Evolutionary conservation across 2,329 filamentous ascomycete genomes (phyloP).

Genomic region (Penicillium sp.): DNA sequence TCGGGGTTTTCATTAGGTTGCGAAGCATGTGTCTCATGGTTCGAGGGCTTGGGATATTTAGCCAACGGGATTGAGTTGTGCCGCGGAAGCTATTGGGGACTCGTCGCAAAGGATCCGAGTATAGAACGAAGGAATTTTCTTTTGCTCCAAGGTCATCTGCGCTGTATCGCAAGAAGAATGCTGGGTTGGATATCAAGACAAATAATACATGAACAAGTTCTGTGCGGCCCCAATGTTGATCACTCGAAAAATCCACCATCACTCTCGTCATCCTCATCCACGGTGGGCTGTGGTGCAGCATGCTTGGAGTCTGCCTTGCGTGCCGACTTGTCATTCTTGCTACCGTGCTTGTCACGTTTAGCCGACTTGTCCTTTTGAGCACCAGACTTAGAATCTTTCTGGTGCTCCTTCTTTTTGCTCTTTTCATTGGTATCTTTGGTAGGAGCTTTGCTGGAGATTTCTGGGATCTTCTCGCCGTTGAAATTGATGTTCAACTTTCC

Average conservation of each 20-base stretch:
- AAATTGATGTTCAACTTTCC: slow-evolving; percentile 38
- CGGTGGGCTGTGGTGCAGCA: slow-evolving; percentile 12
- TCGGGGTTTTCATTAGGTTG: too few relatives aligned
- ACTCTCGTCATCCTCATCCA: slow-evolving; percentile 28
- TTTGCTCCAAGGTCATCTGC: not conserved
- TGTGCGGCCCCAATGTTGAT: not conserved
- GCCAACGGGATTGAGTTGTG: not conserved
- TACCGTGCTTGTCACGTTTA: slow-evolving; percentile 11
- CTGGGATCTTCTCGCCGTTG: slow-evolving; percentile 13
- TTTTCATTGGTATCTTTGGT: slow-evolving; percentile 5
- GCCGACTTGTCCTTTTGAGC: not conserved
- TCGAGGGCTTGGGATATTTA: too few relatives aligned
- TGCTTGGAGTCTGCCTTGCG: slow-evolving; percentile 1
- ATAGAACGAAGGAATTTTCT: not conserved
- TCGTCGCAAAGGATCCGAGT: not conserved
- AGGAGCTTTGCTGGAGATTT: not conserved
- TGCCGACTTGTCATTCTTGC: slow-evolving; percentile 10
- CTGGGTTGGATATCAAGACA: slow-evolving; percentile 12
- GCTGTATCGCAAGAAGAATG: slow-evolving; percentile 7
- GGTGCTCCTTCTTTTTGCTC: slow-evolving; percentile 8
- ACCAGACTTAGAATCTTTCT: slow-evolving; percentile 1
- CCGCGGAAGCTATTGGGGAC: not conserved
- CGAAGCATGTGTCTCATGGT: too few relatives aligned
- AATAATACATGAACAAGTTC: slow-evolving; percentile 5
- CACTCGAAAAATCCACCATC: slow-evolving; percentile 46